Evolutionary conservation across 495 filamentous ascomycete species (phyloP).

Genomic region (Penicillium waksmanii): DNA sequence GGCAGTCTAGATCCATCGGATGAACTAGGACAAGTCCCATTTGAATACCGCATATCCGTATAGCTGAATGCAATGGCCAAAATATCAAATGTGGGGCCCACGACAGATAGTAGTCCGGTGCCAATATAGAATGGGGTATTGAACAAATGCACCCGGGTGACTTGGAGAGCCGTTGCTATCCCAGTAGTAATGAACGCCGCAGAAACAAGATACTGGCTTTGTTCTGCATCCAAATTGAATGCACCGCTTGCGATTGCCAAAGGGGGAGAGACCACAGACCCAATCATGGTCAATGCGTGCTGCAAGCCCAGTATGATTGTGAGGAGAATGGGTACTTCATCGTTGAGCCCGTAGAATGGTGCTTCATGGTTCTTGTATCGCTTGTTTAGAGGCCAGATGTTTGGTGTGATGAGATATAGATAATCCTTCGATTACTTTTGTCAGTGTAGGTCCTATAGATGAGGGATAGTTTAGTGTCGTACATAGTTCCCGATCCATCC

Average conservation of each 20-base stretch:
- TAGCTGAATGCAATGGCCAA: constrained; percentile 78
- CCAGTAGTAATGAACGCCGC: constrained; percentile 83
- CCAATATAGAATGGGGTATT: constrained; percentile 80
- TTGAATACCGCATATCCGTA: constrained; percentile 75
- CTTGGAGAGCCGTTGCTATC: constrained; percentile 76
- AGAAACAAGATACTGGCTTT: constrained; percentile 79
- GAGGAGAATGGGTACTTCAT: constrained; percentile 75
- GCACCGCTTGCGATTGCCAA: constrained; percentile 72
- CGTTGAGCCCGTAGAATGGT: constrained; percentile 85
- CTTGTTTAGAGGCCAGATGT: constrained; percentile 73
- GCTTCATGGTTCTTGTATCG: constrained; percentile 57
- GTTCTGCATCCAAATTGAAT: constrained; percentile 61
- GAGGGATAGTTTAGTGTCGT: constrained; percentile 2
- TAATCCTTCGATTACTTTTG: constrained; percentile 56
- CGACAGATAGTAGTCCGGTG: constrained; percentile 80
- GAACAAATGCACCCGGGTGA: constrained; percentile 76
- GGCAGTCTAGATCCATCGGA: constrained; percentile 66
- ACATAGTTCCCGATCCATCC: constrained; percentile 75
- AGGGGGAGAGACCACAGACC: constrained; percentile 66
- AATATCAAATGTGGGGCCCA: constrained; percentile 80
- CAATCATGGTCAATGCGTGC: constrained; percentile 64
- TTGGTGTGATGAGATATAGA: constrained; percentile 70
- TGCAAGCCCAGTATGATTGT: constrained; percentile 70
- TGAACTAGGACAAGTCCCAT: constrained; percentile 68
- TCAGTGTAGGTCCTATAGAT: neutral